Conservation (phyloP, 129 eudicot genomes). For the Pseudognaphalium luteoalbum region DNA sequence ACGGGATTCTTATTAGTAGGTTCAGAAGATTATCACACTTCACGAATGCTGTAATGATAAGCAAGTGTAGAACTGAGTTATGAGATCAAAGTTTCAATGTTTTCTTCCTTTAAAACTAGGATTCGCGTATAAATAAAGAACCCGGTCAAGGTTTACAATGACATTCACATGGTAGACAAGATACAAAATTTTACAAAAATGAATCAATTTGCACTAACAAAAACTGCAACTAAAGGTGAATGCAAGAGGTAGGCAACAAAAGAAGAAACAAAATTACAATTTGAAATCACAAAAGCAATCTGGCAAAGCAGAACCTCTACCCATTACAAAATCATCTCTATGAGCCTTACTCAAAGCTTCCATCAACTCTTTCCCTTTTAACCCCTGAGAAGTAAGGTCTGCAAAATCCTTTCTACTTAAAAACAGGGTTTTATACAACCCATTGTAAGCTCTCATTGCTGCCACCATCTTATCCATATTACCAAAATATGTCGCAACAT, state of each 20-base stretch:
- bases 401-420: conserved; percentile 71
- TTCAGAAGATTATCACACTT: too few species aligned
- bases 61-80: not conserved
- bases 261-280: conserved; percentile 38
- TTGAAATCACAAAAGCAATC: conserved; percentile 93
- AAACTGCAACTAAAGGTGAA: not conserved
- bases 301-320: conserved; percentile 87
- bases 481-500: conserved; percentile 89
- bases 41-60: not conserved
- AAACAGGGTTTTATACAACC: conserved; percentile 67
- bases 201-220: not conserved
- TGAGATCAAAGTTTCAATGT: not conserved
- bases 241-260: not conserved
- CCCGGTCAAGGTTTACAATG: not conserved
- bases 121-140: not conserved
- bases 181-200: conserved; percentile 1
- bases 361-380: conserved; percentile 56
- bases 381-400: conserved; percentile 50
- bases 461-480: conserved; percentile 99
- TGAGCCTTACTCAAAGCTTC: conserved; percentile 69
- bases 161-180: not conserved
- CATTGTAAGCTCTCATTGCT: conserved; percentile 82
- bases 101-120: not conserved
- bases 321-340: conserved; percentile 72
- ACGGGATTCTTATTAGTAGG: too few species aligned